Evolutionary conservation across 129 eudicot genomes (phyloP), one percentile per base, ranked within the genome.

Genomic region (Flaveria trinervia): DNA sequence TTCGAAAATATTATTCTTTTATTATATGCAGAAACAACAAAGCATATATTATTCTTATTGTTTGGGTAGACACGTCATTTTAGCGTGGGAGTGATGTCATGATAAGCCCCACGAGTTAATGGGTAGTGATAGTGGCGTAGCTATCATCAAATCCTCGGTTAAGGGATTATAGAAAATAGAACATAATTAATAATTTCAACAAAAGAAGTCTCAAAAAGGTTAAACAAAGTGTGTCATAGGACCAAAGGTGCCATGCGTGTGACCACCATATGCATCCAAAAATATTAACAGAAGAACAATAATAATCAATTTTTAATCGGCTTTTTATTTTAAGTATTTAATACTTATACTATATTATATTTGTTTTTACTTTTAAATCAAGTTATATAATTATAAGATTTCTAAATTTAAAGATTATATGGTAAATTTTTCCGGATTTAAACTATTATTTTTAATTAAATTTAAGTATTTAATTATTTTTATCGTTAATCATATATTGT

Each of bases 221-320:
- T 15, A 73, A 66, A 80, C 75, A 80, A 73, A 80, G 83, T 73
- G 76, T 69, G 74, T 65, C 62, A 73, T 73, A 61, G 78, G 84
- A 74, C 79, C 84, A 66, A 49, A 73, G 51, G 67, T 65, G 79
- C 79, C 84, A 80, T 70, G 84, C 84, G 84, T 80, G 84, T 66
- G 84, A 80, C 65, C 84, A 80, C 84, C 43, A 70, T 70, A 71
- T 48, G 65, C 13, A 70, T 71, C 60, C 77, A 60, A 26, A 25
- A n/a, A 71, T 13, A 9, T 33, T 6, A 18, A 41, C 26, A 67
- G 43, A 77, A 14, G 18, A 20, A 23, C 26, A 23, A 77, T 46
- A 59, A 9, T 20, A 25, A 25, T 61, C 18, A 56, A 55, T 28
- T 7, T 25, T 12, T 26, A 5, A 5, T 13, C 1, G 28, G 4